These are phyloP conservation scores for Nepenthes mirabilis DNA, from an alignment of 148 eudicot species.

Conservation along the genomic window DNA sequence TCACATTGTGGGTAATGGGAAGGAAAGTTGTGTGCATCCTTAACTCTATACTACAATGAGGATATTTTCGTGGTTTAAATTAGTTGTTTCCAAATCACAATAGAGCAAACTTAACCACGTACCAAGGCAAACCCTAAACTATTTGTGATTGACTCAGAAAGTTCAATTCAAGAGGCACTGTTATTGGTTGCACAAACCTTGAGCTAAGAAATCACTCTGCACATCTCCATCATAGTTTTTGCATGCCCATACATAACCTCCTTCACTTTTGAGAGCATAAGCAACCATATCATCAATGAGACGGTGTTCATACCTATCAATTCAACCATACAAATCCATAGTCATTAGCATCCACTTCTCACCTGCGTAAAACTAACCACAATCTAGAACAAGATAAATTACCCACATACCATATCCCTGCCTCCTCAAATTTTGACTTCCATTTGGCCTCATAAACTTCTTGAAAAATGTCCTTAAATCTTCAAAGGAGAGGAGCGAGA, in stretches of 20 bases:
- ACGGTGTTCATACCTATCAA: conserved; percentile 89
- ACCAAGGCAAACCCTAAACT: neutral
- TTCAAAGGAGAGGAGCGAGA: conserved; percentile 9
- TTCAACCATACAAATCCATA: conserved; percentile 1
- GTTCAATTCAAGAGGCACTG: neutral
- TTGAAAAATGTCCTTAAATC: conserved; percentile 93
- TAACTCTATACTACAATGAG: too few species aligned
- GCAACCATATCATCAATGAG: conserved; percentile 99
- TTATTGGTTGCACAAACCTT: conserved; percentile 31
- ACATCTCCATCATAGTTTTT: conserved; percentile 98
- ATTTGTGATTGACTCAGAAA: neutral
- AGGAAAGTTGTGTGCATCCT: too few species aligned
- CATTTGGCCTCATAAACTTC: conserved; percentile 78
- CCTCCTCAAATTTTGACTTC: conserved; percentile 70
- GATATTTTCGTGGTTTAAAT: too few species aligned
- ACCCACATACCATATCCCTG: conserved; percentile 69
- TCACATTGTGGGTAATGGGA: too few species aligned
- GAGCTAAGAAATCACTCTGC: conserved; percentile 92
- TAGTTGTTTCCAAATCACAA: too few species aligned
- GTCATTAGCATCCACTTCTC: neutral
- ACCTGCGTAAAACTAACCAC: neutral
- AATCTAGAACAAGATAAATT: neutral
- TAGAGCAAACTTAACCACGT: too few species aligned
- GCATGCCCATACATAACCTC: conserved; percentile 98
- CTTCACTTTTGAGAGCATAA: conserved; percentile 90